phyloP scores from a whole-genome alignment of 768 basidiomycete species.

The Leccinum uliginosum region DNA sequence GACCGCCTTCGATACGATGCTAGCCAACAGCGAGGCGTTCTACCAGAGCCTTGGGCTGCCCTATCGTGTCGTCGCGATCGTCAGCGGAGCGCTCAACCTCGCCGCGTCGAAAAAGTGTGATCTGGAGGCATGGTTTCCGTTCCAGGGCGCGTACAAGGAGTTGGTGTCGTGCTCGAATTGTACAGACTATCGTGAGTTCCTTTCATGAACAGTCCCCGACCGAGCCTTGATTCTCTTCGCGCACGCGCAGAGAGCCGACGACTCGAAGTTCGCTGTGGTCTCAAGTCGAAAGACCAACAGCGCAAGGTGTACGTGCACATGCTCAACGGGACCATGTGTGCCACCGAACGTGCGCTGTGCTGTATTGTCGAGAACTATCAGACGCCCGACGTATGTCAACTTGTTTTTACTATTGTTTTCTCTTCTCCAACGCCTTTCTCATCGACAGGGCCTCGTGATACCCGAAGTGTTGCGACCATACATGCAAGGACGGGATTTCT shows the following conservation, averaged over 20 bases:
- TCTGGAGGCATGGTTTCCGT: constrained; percentile 99
- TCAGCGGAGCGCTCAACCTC: constrained; percentile 93
- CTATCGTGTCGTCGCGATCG: constrained; percentile 91
- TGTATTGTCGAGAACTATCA: constrained; percentile 99
- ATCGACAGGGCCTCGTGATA: constrained; percentile 76
- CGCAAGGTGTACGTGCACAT: constrained; percentile 97
- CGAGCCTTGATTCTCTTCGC: not conserved
- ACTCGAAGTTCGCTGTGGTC: constrained; percentile 89
- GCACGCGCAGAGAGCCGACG: constrained; percentile 71
- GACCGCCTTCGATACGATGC: constrained; percentile 90
- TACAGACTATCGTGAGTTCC: constrained; percentile 91
- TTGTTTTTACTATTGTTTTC: not conserved
- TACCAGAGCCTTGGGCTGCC: constrained; percentile 93
- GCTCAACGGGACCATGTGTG: constrained; percentile 97
- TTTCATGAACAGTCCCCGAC: not conserved
- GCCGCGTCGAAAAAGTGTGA: constrained; percentile 98
- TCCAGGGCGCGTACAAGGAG: constrained; percentile 95
- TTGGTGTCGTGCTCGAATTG: constrained; percentile 97
- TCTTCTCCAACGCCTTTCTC: not conserved
- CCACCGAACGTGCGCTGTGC: constrained; percentile 94
- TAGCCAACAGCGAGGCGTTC: constrained; percentile 86
- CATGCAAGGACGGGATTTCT: constrained; percentile 92
- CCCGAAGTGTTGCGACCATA: constrained; percentile 90
- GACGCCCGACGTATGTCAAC: constrained; percentile 71
- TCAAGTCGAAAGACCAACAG: constrained; percentile 86